Conservation (phyloP, 306 rosid species). For the Amphicarpaea edgeworthii region DNA sequence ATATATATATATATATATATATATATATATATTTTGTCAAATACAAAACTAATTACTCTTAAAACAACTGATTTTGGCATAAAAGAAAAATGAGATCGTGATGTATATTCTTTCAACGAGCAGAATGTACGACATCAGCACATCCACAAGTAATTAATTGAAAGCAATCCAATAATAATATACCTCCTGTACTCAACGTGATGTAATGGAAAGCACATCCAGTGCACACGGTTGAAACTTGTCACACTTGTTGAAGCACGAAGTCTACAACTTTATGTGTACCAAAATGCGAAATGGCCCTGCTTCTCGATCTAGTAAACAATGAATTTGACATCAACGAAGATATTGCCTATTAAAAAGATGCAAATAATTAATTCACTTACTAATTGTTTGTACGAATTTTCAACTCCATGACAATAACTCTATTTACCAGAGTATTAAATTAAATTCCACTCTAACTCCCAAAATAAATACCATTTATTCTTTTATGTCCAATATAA, state of each 20-base stretch:
- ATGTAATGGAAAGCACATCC: slow-evolving; percentile 29
- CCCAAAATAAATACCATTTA: slow-evolving; percentile 16
- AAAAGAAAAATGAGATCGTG: neutral
- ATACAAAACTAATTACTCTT: neutral
- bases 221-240: slow-evolving; percentile 12
- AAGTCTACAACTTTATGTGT: slow-evolving; percentile 11
- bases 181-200: neutral
- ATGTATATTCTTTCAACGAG: neutral
- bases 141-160: slow-evolving; percentile 15
- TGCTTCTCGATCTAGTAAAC: slow-evolving; percentile 10
- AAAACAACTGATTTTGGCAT: neutral
- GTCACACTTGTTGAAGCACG: slow-evolving; percentile 30
- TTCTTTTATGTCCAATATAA: neutral
- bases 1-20: no score
- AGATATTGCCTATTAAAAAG: neutral
- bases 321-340: slow-evolving; percentile 4
- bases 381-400: neutral
- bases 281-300: slow-evolving; percentile 30
- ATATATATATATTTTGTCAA: no score
- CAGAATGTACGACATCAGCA: neutral
- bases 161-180: slow-evolving; percentile 2
- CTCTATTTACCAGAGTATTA: neutral
- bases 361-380: neutral
- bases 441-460: neutral
- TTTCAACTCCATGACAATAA: slow-evolving; percentile 11